These are phyloP conservation scores for Hanseniaspora pseudoguilliermondii DNA, from an alignment of 805 yeast species.

Conservation along the genomic window DNA sequence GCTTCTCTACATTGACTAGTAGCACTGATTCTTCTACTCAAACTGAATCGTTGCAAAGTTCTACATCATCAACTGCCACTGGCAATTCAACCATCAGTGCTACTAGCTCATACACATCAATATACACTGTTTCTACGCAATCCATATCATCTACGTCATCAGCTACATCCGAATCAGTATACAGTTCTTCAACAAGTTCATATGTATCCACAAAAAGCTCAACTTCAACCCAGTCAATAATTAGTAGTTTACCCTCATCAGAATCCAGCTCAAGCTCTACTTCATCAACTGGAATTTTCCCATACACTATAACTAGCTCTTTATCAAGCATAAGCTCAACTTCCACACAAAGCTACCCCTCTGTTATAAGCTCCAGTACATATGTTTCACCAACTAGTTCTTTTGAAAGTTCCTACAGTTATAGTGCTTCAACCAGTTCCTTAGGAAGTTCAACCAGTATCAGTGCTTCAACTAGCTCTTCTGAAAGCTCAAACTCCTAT, in stretches of 20 bases:
- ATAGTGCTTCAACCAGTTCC: conserved; percentile 21
- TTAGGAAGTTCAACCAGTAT: not conserved
- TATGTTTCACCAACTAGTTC: conserved; percentile 13
- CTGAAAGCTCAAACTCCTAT: not conserved
- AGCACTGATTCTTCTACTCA: conserved; percentile 12
- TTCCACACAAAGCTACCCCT: too few relatives aligned
- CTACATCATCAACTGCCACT: not conserved
- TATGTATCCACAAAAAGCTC: too few relatives aligned
- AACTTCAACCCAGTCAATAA: too few relatives aligned
- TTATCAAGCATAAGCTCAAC: too few relatives aligned
- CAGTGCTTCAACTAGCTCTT: conserved; percentile 14
- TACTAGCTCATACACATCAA: not conserved
- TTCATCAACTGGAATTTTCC: too few relatives aligned
- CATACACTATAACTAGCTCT: too few relatives aligned
- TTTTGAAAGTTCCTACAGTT: conserved; percentile 15
- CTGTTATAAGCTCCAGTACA: conserved; percentile 14
- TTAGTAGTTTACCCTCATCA: conserved; percentile 15
- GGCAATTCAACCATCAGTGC: conserved; percentile 8
- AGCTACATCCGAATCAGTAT: not conserved
- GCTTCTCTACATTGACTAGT: conserved; percentile 15
- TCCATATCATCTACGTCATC: not conserved
- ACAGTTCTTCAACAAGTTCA: not conserved
- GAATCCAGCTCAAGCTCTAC: conserved; percentile 19
- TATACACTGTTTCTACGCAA: too few relatives aligned
- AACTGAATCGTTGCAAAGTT: conserved; percentile 1